Conservation (phyloP, 768 basidiomycete genomes). For the Daedaleopsis nitida region DNA sequence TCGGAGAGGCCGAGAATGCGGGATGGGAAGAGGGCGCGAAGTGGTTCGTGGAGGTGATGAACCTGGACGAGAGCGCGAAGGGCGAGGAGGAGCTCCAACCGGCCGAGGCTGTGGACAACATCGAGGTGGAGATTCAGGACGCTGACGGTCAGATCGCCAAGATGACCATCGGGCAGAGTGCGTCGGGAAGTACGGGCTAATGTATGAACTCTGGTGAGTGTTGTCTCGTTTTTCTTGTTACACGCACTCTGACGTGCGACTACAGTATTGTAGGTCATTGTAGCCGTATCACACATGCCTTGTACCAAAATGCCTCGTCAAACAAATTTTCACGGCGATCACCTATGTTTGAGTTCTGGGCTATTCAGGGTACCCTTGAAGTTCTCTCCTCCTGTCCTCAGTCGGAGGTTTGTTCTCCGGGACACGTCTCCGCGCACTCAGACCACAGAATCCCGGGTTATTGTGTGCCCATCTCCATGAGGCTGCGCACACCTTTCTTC, state of each 20-base stretch:
- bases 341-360: no score
- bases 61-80: constrained; percentile 53
- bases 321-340: no score
- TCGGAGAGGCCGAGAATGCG: constrained; percentile 77
- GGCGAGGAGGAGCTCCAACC: constrained; percentile 41
- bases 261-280: background rate
- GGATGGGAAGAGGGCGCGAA: constrained; percentile 84
- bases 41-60: constrained; percentile 84
- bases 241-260: background rate
- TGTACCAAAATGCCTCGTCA: no score
- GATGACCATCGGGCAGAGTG: constrained; percentile 42
- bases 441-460: no score
- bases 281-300: background rate
- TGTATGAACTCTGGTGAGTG: background rate
- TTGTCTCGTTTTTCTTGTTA: background rate
- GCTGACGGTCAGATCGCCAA: constrained; percentile 69
- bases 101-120: constrained; percentile 39
- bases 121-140: constrained; percentile 73
- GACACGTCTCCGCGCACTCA: no score
- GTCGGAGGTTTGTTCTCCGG: no score
- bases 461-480: no score
- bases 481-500: no score
- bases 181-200: background rate
- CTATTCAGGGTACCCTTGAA: no score
- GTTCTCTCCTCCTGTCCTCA: no score